Evolutionary conservation across 139 green algal genomes (phyloP).

Genomic region (Zygnema circumcarinatum): DNA sequence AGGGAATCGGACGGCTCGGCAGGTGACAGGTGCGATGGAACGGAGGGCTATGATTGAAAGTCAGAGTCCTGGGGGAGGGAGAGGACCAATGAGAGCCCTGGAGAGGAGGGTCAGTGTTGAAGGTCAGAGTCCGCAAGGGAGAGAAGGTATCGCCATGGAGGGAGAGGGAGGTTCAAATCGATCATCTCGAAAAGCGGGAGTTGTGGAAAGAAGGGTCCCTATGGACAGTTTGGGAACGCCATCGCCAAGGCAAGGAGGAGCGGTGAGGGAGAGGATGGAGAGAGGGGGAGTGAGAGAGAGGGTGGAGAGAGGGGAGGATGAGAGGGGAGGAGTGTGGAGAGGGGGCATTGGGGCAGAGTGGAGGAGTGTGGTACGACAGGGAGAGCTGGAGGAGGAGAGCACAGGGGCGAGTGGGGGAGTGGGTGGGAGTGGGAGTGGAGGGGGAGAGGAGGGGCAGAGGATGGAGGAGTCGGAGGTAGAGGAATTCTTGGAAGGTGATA

Average conservation of each 20-base stretch:
- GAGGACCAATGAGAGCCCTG: neutral
- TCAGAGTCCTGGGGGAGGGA: neutral
- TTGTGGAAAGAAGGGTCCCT: neutral
- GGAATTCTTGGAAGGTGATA: constrained; percentile 17
- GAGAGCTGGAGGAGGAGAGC: neutral
- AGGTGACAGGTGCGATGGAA: neutral
- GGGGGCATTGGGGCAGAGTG: neutral
- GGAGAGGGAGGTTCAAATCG: neutral
- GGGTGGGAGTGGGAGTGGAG: constrained; percentile 27
- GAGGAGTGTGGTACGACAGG: neutral
- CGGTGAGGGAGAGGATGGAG: no score
- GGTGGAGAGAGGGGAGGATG: neutral
- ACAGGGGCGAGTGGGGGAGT: constrained; percentile 4
- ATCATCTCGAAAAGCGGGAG: neutral
- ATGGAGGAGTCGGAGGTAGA: constrained; percentile 35
- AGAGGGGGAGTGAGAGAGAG: neutral
- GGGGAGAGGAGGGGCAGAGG: constrained; percentile 34
- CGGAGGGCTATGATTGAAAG: neutral
- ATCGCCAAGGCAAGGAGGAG: no score
- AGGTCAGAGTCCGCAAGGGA: neutral
- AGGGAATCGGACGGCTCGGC: neutral
- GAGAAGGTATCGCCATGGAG: neutral
- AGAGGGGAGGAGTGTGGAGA: neutral
- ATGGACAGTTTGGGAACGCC: no score
- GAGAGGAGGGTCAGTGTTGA: no score